phyloP scores from a whole-genome alignment of 805 yeast species.

The Nakazawaea ernobii region DNA sequence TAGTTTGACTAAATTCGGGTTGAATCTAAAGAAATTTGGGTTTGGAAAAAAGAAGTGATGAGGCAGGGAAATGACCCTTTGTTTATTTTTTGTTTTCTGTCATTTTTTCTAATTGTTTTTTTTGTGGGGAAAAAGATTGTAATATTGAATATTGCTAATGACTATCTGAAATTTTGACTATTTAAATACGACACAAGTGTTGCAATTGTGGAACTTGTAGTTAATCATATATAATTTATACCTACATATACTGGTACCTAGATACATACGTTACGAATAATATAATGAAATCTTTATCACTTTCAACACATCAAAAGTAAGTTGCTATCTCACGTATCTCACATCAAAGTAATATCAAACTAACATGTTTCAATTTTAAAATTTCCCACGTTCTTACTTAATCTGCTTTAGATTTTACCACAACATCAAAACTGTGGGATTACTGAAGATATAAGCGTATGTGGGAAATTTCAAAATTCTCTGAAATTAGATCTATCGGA shows the following conservation, averaged over 20 bases:
- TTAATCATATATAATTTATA: no score
- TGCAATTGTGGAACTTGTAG: no score
- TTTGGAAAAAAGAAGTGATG: conserved; percentile 1
- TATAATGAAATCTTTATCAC: neutral
- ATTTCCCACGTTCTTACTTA: no score
- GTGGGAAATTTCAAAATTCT: neutral
- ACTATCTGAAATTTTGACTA: no score
- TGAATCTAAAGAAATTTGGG: conserved; percentile 8
- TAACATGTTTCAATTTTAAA: neutral
- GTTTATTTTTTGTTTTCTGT: neutral
- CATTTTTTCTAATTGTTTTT: neutral
- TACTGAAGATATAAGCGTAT: neutral
- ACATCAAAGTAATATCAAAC: no score
- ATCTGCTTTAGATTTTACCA: no score
- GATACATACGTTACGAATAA: neutral
- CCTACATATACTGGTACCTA: no score
- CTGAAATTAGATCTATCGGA: conserved; percentile 3
- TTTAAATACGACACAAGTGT: no score
- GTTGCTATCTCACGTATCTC: no score
- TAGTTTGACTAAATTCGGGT: neutral
- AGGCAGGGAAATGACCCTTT: neutral
- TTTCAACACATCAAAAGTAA: neutral
- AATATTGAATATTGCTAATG: neutral
- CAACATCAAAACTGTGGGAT: neutral
- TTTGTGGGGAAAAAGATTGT: neutral